phyloP scores from a whole-genome alignment of 2,329 filamentous ascomycete species.

The Botryotinia narcissicola region DNA sequence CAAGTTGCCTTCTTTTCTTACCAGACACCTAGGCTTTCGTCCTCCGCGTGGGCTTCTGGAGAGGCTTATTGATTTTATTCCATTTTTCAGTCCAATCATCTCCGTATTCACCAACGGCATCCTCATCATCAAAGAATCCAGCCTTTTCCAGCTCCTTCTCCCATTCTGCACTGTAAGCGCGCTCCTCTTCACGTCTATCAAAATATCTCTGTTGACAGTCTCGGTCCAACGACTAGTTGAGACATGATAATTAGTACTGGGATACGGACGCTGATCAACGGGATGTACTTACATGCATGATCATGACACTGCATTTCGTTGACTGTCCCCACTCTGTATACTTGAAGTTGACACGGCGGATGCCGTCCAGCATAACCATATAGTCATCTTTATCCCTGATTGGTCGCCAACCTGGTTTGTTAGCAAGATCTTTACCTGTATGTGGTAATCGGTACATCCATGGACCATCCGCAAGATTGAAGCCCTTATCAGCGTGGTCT shows the following conservation, averaged over 20 bases:
- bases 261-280: too few relatives aligned
- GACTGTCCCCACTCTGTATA: neutral
- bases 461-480: conserved; percentile 31
- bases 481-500: conserved; percentile 22
- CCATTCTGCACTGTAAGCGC: neutral
- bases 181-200: neutral
- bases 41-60: too few relatives aligned
- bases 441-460: conserved; percentile 30
- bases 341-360: neutral
- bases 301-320: neutral
- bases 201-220: conserved; percentile 4
- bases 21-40: neutral
- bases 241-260: neutral
- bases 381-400: conserved; percentile 15
- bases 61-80: neutral
- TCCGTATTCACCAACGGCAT: conserved; percentile 1
- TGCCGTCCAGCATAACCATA: conserved; percentile 14
- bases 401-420: neutral
- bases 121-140: conserved; percentile 11
- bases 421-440: neutral
- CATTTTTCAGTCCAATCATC: conserved; percentile 17
- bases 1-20: neutral
- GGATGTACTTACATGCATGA: conserved; percentile 18
- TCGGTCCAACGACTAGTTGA: conserved; percentile 13
- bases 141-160: conserved; percentile 5